Base-by-base conservation (phyloP, 2,329 filamentous ascomycete genomes). In the Helminthosporium solani region DNA sequence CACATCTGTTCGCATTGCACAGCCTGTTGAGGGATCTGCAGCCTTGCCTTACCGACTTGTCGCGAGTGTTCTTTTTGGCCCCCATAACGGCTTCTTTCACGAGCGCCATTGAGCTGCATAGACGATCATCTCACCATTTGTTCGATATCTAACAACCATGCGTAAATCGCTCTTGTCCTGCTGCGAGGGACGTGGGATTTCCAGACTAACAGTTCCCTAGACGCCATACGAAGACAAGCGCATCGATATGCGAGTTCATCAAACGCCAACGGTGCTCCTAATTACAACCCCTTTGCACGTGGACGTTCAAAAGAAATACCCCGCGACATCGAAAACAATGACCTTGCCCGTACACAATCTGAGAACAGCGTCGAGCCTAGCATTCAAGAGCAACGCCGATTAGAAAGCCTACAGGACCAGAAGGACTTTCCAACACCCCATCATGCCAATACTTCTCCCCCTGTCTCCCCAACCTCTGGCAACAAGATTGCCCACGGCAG, bases 211-310 rank as follows among this genome's bases (percentile, higher is more conserved):
- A 53, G 25, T 56, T 44, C 7, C 25, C 15, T 25, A 70, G 68
- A 70, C 40, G 41, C 64, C 15, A 62, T 70, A 56, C 61, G 66
- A 46, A 64, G 58, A 33, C 59, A 68, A 43, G 68, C 68, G 43
- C 60, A 67, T 57, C 64, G 65, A 44, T 56, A 61, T 35, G 68
- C 68, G n/a, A 68, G 64, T 40, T 53, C 50, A 15, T 50, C 51
- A 5, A 52, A 51, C 21, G 50, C 54, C 5, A 56, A 58, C 44
- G 60, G 61, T 14, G 36, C 51, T 9, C 27, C 53, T 27, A 67
- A 67, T 38, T 67, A 63, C 55, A 69, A 71, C 25, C 66, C 66
- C 1, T 70, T 69, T 33, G 64, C 67, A 16, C 52, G 65, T 23
- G 49, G 51, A 33, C 54, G 57, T 25, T 64, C 65, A 16, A 53